Conservation (phyloP, 1,139 yeast species). For the Candida freyschussii region DNA sequence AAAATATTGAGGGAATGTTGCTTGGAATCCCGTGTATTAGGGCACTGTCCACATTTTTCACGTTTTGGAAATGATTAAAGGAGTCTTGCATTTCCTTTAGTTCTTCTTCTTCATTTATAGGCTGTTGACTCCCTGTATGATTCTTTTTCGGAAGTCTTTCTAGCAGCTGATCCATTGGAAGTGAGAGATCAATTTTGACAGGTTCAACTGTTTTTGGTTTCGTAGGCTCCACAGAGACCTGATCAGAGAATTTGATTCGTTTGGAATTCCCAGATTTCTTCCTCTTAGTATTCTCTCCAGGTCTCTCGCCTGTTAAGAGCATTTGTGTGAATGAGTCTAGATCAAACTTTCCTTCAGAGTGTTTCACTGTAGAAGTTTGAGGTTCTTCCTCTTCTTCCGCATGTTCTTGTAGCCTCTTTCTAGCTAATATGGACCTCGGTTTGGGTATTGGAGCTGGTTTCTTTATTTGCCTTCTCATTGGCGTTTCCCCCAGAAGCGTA, state of each 20-base stretch:
- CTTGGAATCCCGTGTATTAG: constrained; percentile 55
- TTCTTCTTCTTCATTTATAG: constrained; percentile 52
- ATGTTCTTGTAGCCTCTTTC: constrained; percentile 43
- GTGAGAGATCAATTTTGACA: constrained; percentile 45
- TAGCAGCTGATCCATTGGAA: constrained; percentile 72
- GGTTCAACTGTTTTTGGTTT: constrained; percentile 18
- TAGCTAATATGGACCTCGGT: constrained; percentile 63
- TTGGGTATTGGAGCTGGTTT: constrained; percentile 55
- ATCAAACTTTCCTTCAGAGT: constrained; percentile 40
- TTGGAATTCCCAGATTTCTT: constrained; percentile 33
- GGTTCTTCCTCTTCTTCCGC: constrained; percentile 29
- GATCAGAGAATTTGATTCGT: constrained; percentile 68
- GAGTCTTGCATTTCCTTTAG: constrained; percentile 65
- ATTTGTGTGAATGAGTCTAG: constrained; percentile 72
- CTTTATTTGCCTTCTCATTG: constrained; percentile 47
- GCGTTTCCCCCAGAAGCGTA: constrained; percentile 32
- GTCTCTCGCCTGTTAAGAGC: constrained; percentile 65
- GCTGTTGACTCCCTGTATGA: constrained; percentile 27
- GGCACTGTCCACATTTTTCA: constrained; percentile 59
- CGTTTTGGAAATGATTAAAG: constrained; percentile 59
- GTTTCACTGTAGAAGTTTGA: neutral
- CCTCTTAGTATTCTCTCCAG: constrained; percentile 31
- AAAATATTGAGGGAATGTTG: constrained; percentile 36
- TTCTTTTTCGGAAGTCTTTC: constrained; percentile 34
- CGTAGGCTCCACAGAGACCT: constrained; percentile 28